phyloP scores from a whole-genome alignment of 331 rosid species.

The Quercus lobata region DNA sequence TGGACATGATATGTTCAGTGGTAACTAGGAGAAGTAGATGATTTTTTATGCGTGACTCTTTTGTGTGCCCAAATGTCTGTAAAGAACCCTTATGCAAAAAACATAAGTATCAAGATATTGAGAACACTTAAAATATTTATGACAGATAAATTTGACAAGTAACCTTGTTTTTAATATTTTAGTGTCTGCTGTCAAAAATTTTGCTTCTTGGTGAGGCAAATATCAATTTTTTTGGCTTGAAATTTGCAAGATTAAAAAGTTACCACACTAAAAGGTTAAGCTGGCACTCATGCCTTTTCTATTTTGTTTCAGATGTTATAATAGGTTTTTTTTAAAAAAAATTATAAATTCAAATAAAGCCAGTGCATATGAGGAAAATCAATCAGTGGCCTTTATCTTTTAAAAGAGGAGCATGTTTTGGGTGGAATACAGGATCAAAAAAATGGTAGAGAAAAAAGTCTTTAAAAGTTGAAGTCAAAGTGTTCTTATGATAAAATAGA shows the following conservation, averaged over 20 bases:
- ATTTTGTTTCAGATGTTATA: too few relatives aligned
- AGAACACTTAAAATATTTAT: neutral
- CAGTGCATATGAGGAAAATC: too few relatives aligned
- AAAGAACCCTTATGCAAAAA: neutral
- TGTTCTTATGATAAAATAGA: neutral
- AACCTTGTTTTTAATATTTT: neutral
- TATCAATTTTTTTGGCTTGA: neutral
- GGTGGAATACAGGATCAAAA: too few relatives aligned
- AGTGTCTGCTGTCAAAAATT: neutral
- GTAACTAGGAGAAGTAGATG: too few relatives aligned
- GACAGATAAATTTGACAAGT: neutral
- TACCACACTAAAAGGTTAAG: too few relatives aligned
- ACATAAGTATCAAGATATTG: neutral
- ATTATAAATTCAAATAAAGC: too few relatives aligned
- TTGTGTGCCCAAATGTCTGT: neutral
- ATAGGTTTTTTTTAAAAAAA: too few relatives aligned
- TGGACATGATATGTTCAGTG: neutral
- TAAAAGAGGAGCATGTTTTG: too few relatives aligned
- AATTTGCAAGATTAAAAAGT: neutral
- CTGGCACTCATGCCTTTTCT: too few relatives aligned
- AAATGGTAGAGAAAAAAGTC: neutral
- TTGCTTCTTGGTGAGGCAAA: neutral
- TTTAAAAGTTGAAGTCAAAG: neutral
- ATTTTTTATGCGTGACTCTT: neutral
- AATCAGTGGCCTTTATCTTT: too few relatives aligned